Evolutionary conservation across 2,329 filamentous ascomycete species (phyloP).

Genomic region (Sordariomycetes sp.): DNA sequence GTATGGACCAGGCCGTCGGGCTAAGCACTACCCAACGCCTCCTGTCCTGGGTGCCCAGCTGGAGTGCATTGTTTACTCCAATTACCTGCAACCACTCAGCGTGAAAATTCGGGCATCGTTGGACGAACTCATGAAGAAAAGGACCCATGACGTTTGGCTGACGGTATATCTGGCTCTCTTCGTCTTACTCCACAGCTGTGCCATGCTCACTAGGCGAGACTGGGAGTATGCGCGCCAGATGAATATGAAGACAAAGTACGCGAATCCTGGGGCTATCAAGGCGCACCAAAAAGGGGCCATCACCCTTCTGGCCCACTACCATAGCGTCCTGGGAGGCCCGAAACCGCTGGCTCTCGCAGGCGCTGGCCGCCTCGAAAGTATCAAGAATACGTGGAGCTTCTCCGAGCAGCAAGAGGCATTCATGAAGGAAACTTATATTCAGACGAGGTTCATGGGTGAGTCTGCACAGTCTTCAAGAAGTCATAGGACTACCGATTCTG

Average conservation of each 20-base stretch:
- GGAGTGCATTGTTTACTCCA: constrained; percentile 5
- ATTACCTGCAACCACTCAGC: neutral
- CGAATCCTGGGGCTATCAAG: neutral
- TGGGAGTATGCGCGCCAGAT: constrained; percentile 4
- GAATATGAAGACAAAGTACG: neutral
- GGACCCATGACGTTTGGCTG: neutral
- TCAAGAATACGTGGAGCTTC: neutral
- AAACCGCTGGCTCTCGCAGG: neutral
- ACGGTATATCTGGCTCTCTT: constrained; percentile 4
- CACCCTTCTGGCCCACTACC: constrained; percentile 3
- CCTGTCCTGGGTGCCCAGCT: constrained; percentile 5
- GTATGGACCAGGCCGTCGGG: neutral
- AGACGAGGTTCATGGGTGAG: neutral
- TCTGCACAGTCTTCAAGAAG: neutral
- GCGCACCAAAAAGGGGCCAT: neutral
- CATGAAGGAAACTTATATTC: neutral
- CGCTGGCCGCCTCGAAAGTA: neutral
- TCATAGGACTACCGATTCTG: neutral
- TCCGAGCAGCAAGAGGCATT: neutral
- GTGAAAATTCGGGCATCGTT: neutral
- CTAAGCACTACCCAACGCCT: neutral
- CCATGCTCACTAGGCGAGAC: constrained; percentile 3
- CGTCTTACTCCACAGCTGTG: constrained; percentile 6
- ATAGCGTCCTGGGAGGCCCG: neutral
- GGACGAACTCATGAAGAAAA: neutral